Evolutionary conservation across 768 basidiomycete genomes (phyloP).

Genomic region (Myochromella boudieri): DNA sequence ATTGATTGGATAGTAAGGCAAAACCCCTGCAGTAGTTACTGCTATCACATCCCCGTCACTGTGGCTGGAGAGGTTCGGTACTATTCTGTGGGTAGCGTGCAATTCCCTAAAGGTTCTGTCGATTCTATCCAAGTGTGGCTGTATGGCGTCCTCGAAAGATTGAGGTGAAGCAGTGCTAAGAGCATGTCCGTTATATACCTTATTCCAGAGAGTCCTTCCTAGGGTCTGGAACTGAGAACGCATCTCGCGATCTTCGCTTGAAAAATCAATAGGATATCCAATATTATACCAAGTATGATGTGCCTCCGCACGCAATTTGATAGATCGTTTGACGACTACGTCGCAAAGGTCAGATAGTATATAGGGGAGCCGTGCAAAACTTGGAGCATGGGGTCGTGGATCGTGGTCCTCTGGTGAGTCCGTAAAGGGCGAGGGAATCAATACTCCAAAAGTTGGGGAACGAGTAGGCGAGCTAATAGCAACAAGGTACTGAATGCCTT

Average conservation of each 20-base stretch:
- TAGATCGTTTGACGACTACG: neutral
- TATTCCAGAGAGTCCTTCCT: neutral
- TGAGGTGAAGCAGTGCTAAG: neutral
- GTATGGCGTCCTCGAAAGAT: neutral
- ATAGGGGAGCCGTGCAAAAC: neutral
- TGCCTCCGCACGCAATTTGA: neutral
- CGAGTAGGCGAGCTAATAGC: neutral
- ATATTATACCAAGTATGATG: neutral
- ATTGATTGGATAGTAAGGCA: neutral
- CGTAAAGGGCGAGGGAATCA: neutral
- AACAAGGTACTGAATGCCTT: too few species aligned
- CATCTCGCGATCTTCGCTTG: neutral
- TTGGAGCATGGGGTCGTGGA: neutral
- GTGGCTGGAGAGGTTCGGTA: neutral
- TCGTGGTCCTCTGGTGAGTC: neutral
- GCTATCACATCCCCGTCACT: neutral
- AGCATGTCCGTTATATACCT: neutral
- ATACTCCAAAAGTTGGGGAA: neutral
- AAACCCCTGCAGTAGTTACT: neutral
- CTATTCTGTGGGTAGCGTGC: neutral
- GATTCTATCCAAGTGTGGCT: constrained; percentile 1
- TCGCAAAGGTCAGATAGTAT: neutral
- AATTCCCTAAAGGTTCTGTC: neutral
- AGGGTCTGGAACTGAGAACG: neutral
- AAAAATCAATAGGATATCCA: neutral